A percentile compares a stretch with the other conserved stretches of the same genome.
Evolutionary conservation across 2,329 filamentous ascomycete genomes (phyloP).

Genomic region (Fusarium udum): DNA sequence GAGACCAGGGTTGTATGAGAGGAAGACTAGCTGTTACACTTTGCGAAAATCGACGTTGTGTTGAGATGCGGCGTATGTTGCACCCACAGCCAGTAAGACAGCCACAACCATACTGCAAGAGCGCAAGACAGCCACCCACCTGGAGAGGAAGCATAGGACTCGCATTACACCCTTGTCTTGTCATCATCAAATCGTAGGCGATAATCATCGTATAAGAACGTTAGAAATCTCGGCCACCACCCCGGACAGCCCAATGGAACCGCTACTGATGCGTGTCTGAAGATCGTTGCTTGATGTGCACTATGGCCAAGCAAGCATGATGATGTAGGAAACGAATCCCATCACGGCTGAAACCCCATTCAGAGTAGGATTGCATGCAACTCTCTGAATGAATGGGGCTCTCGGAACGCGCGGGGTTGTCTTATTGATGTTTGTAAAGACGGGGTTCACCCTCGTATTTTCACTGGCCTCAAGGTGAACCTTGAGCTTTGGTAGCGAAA

Average conservation of each 20-base stretch:
- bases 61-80: constrained; percentile 3
- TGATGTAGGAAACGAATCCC: constrained; percentile 34
- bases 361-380: constrained; percentile 18
- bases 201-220: constrained; percentile 10
- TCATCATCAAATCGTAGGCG: not conserved
- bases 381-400: not conserved
- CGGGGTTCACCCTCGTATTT: not conserved
- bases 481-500: constrained; percentile 5
- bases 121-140: constrained; percentile 1
- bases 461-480: not conserved
- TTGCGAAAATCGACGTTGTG: constrained; percentile 3
- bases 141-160: not conserved
- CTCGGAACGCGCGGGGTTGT: not conserved
- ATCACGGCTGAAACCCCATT: constrained; percentile 35
- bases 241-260: constrained; percentile 1
- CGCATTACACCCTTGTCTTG: constrained; percentile 6
- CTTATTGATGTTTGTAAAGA: constrained; percentile 4
- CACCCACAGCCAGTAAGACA: not conserved
- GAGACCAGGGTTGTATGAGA: constrained; percentile 18
- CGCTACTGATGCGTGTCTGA: constrained; percentile 6
- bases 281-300: constrained; percentile 29
- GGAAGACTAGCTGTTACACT: not conserved
- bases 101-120: not conserved
- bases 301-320: constrained; percentile 25
- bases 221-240: not conserved